A percentile compares a stretch with the other conserved stretches of the same genome.
phyloP scores from a whole-genome alignment of 2,329 filamentous ascomycete genomes.

The Diaporthe velutina region DNA sequence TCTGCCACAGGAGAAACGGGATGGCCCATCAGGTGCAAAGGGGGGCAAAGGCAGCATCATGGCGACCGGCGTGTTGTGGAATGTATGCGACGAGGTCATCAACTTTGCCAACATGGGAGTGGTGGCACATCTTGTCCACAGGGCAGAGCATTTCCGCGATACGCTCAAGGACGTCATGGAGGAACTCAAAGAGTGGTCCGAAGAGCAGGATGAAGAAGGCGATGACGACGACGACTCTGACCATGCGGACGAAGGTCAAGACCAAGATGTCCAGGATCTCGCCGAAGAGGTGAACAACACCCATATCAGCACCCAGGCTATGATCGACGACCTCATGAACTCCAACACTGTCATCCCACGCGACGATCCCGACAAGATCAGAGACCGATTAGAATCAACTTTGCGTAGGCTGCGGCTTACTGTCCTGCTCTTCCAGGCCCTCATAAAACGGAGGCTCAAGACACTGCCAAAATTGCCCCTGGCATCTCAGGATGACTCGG shows the following conservation, averaged over 20 bases:
- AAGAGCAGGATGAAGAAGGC: conserved; percentile 75
- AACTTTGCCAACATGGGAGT: conserved; percentile 76
- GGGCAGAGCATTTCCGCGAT: conserved; percentile 80
- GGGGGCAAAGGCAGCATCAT: conserved; percentile 67
- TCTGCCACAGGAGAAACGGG: conserved; percentile 60
- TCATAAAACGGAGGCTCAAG: conserved; percentile 78
- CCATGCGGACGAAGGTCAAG: conserved; percentile 54
- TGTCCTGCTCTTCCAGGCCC: conserved; percentile 76
- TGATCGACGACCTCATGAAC: conserved; percentile 77
- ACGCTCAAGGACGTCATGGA: conserved; percentile 85
- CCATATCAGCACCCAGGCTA: conserved; percentile 62
- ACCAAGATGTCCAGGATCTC: conserved; percentile 57
- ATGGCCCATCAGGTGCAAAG: conserved; percentile 50
- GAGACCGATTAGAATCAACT: conserved; percentile 73
- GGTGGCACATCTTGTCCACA: conserved; percentile 76
- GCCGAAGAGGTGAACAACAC: conserved; percentile 47
- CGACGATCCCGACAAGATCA: conserved; percentile 73
- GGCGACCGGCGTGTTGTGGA: conserved; percentile 85
- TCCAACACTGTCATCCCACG: conserved; percentile 72
- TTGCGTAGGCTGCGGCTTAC: conserved; percentile 76
- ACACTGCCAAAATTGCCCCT: conserved; percentile 58
- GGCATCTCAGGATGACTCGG: conserved; percentile 39
- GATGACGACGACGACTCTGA: conserved; percentile 65
- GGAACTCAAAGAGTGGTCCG: conserved; percentile 90
- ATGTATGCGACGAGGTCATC: conserved; percentile 81